Evolutionary conservation across 306 rosid species (phyloP), one percentile per base, ranked within the genome.

Genomic region (Pueraria montana): DNA sequence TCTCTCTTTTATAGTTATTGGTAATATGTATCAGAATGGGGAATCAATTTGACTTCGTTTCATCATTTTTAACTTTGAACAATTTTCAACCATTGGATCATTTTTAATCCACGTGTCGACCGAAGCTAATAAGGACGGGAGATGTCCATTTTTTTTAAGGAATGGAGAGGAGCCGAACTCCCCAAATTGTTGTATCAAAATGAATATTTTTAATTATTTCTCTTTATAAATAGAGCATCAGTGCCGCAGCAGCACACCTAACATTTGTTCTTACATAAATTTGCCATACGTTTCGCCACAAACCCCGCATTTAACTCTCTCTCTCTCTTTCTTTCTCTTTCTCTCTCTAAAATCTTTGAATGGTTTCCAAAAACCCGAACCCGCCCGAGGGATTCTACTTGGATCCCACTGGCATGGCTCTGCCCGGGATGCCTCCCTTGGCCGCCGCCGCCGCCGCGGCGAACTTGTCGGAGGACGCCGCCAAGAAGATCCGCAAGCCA

Each of bases 401-500:
- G 87, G 95, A 91, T 76, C 92, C 94, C 27, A 70, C 43, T 61
- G 93, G 68, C 77, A 87, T 89, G 91, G 89, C 92, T 4, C 77
- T 89, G 6, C 87, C 94, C 6, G 93, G 92, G 8, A 82, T 86
- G 64, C 85, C 90, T 4, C 90, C 88, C 21, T 89, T 88, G 74
- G 80, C 90, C 55, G 6, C 89, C 26, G 65, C 87, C 10, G 40
- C 83, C 16, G 55, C 86, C 0, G 8, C 84, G 43, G n/a, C 88
- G 30, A 74, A 84, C 67, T 82, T 83, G 4, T 17, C 81, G 43
- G 96, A 93, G 59, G 96, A 93, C 74, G 86, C 50, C 46, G 64
- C 77, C 13, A 93, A 89, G 94, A 93, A 93, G 89, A 88, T 93
- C 82, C 91, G 94, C 0, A 93, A 93, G 82, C 96, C 96, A 0